Conservation (phyloP, 805 yeast genomes). For the Kluyveromyces nonfermentans region DNA sequence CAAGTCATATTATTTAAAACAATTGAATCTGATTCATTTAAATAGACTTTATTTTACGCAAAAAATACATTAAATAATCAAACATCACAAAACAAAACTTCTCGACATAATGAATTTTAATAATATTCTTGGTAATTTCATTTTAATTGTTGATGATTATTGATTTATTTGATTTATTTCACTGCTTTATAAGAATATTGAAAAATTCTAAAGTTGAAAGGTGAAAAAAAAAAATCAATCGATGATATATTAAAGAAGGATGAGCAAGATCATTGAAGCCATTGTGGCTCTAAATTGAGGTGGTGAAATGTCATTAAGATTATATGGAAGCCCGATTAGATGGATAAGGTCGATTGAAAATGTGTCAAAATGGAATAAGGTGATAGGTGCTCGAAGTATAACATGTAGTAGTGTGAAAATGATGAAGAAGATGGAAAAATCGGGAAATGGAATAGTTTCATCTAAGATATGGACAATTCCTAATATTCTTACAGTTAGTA, state of each 20-base stretch:
- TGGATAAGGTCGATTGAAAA: not conserved
- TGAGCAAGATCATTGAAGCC: not conserved
- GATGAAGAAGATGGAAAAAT: not conserved
- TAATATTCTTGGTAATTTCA: not conserved
- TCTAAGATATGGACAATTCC: conserved; percentile 51
- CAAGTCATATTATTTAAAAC: no score
- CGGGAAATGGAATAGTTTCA: not conserved
- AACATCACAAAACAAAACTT: no score
- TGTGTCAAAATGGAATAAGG: not conserved
- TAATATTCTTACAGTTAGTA: conserved; percentile 68
- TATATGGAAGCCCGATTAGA: not conserved
- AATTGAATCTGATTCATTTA: no score
- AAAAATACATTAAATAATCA: no score
- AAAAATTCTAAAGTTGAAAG: not conserved
- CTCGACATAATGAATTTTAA: no score
- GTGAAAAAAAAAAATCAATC: not conserved
- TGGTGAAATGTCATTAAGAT: not conserved
- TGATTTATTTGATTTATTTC: no score
- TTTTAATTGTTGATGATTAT: no score
- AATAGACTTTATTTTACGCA: no score
- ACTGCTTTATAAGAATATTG: no score
- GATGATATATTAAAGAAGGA: not conserved
- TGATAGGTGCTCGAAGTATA: not conserved
- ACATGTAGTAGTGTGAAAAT: not conserved
- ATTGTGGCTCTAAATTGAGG: not conserved